Evolutionary conservation across 768 basidiomycete genomes (phyloP).

Genomic region (Termitomyces sp.): DNA sequence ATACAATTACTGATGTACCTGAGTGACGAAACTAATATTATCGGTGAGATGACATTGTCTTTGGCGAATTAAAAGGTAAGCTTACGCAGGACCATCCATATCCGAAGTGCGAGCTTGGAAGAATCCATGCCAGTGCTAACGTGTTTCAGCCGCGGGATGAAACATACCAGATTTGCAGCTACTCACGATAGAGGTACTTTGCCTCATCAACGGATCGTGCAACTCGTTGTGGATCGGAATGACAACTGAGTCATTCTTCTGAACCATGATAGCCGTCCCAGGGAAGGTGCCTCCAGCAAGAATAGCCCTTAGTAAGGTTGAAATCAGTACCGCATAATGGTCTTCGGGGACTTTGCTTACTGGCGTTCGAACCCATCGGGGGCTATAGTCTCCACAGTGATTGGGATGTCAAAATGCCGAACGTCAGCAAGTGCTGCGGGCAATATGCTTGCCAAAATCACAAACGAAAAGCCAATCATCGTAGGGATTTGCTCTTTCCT

Average conservation of each 20-base stretch:
- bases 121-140: slow-evolving; percentile 29
- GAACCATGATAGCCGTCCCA: slow-evolving; percentile 12
- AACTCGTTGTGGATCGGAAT: slow-evolving; percentile 17
- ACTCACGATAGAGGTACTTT: slow-evolving; percentile 20
- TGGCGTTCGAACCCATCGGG: slow-evolving; percentile 16
- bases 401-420: slow-evolving; percentile 15
- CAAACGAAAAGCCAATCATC: slow-evolving; percentile 13
- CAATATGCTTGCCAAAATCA: slow-evolving; percentile 9
- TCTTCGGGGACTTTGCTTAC: neutral
- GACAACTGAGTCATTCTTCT: slow-evolving; percentile 18
- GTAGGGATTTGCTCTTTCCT: neutral
- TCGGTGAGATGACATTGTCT: neutral
- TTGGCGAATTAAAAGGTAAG: neutral
- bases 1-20: slow-evolving; percentile 12
- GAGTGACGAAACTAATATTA: slow-evolving; percentile 32
- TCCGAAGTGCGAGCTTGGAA: slow-evolving; percentile 28
- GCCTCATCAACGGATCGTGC: slow-evolving; percentile 18
- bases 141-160: neutral
- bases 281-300: slow-evolving; percentile 18
- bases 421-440: slow-evolving; percentile 13
- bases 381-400: slow-evolving; percentile 8
- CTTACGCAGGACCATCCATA: slow-evolving; percentile 30
- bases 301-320: slow-evolving; percentile 8
- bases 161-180: neutral
- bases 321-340: neutral